Base-by-base conservation (phyloP, 805 yeast species). In the Peterozyma toletana region DNA sequence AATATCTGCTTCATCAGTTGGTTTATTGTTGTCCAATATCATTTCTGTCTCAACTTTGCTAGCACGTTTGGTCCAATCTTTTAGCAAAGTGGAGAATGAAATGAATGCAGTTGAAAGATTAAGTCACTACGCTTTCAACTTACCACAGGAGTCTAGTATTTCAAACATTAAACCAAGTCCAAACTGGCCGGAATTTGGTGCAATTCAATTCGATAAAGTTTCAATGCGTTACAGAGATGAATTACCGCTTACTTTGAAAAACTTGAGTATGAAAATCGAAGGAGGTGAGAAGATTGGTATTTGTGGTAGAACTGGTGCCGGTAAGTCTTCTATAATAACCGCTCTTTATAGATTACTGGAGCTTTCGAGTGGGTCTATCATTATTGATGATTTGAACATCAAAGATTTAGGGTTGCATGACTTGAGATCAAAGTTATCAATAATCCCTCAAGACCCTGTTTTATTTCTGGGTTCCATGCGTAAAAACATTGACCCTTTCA, bases 391-490 rank as follows among this genome's bases (percentile, higher is more conserved):
- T 4, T 55, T 83, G 31, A 80, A 86, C 55, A 81, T 82, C 42
- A 60, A 78, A 2, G 62, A 64, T 5, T 57, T 87, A 46, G 95
- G 95, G 0, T 68, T 87, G 33, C 65, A 66, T 44, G 83, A 80
- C 48, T 68, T 87, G 55, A 70, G 96, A 51, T 74, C 84, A 9
- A 75, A 75, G 48, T 68, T 87, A 29, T 74, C 89, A 2, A 86
- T 87, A 48, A 87, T 87, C 57, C 96, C 96, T 3, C 96, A 88
- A 60, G 96, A 87, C 52, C 95, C 96, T 1, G 88, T 85, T 0
- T 63, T 87, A 44, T 87, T 88, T 68, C 77, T 80, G 50, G 96
- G 96, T 14, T 74, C 89, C 0, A 74, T 87, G 37, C 67, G 95
- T 55, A 71, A 73, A 46, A 87, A 86, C 54, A 63, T 86, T 55